Evolutionary conservation across 768 basidiomycete species (phyloP).

Genomic region (Holtermanniella nyarrowii): DNA sequence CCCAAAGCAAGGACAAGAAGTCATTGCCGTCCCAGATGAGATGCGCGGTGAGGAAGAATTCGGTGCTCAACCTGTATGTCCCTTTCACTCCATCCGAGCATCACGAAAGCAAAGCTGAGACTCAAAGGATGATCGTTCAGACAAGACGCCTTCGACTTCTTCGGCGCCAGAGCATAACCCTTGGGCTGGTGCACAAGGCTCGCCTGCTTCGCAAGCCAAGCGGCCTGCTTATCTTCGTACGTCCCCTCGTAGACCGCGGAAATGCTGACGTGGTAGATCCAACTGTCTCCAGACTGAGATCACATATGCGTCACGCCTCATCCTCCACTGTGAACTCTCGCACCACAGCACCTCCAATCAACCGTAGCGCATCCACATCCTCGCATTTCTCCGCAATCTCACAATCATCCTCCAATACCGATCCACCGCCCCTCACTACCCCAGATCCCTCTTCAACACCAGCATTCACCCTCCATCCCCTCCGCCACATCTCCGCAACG

Average conservation of each 20-base stretch:
- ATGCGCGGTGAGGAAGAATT: constrained; percentile 12
- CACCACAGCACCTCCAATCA: background rate
- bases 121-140: constrained; percentile 2
- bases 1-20: background rate
- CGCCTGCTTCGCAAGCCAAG: constrained; percentile 8
- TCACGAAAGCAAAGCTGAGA: constrained; percentile 3
- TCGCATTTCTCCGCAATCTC: constrained; percentile 8
- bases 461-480: constrained; percentile 28
- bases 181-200: constrained; percentile 8
- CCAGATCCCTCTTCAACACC: constrained; percentile 17
- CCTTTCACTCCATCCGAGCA: constrained; percentile 3
- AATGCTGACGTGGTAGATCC: constrained; percentile 15
- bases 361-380: background rate
- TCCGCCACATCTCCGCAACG: constrained; percentile 20
- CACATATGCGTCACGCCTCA: constrained; percentile 32
- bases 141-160: constrained; percentile 4
- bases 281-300: constrained; percentile 38
- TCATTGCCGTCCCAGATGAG: constrained; percentile 12
- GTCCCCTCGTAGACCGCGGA: background rate
- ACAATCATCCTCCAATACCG: constrained; percentile 11
- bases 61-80: too few relatives aligned
- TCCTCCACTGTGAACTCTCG: constrained; percentile 17
- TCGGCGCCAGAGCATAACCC: too few relatives aligned
- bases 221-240: constrained; percentile 16
- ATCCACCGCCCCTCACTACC: constrained; percentile 25